phyloP scores from a whole-genome alignment of 176 grass and related monocot genomes.

The Saccharum spontaneum region DNA sequence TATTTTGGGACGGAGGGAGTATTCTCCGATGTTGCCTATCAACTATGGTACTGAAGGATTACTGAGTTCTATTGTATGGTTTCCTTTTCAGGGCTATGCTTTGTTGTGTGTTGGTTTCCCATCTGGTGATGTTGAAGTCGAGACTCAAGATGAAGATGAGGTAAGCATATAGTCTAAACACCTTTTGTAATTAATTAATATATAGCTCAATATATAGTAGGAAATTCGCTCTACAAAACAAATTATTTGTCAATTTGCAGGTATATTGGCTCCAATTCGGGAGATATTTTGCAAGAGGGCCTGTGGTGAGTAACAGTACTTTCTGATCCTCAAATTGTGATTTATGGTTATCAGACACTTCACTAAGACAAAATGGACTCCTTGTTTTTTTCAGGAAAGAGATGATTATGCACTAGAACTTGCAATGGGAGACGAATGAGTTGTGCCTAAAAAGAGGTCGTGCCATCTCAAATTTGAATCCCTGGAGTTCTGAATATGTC shows the following conservation, averaged over 20 bases:
- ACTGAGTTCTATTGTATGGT: background rate
- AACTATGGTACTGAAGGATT: background rate
- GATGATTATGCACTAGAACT: constrained; percentile 93
- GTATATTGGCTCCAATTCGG: constrained; percentile 99
- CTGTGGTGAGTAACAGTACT: constrained; percentile 63
- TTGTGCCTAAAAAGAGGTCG: constrained; percentile 7
- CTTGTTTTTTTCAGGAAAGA: constrained; percentile 56
- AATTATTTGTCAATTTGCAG: constrained; percentile 34
- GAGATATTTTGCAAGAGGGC: constrained; percentile 91
- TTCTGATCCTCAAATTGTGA: background rate
- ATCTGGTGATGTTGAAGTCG: constrained; percentile 81
- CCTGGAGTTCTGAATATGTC: background rate
- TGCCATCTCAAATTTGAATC: background rate
- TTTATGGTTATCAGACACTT: background rate
- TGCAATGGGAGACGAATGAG: constrained; percentile 86
- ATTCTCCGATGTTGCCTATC: background rate
- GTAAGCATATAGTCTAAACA: constrained; percentile 30
- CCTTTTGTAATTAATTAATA: background rate
- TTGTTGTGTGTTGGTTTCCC: constrained; percentile 96
- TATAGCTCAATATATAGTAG: background rate
- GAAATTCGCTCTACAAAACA: constrained; percentile 11
- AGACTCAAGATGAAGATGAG: constrained; percentile 99
- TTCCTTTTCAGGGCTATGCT: constrained; percentile 79
- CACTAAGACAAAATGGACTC: background rate
- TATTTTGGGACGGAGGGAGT: background rate